phyloP scores from a whole-genome alignment of 345 rosid species.

The Isatis tinctoria region DNA sequence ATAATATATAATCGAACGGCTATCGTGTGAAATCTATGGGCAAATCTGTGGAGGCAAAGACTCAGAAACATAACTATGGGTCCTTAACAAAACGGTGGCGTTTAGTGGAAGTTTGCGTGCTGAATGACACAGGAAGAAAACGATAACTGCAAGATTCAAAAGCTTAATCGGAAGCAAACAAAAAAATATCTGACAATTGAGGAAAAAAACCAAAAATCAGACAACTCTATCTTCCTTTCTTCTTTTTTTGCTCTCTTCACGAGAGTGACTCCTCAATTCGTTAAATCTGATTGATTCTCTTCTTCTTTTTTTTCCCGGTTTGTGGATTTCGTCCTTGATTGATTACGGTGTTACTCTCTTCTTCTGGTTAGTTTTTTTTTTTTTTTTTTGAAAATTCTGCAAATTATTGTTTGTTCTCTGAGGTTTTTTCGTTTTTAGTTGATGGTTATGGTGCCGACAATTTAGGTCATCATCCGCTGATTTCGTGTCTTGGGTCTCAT shows the following conservation, averaged over 20 bases:
- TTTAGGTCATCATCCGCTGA: neutral
- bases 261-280: constrained; percentile 17
- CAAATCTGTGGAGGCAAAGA: constrained; percentile 20
- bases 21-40: neutral
- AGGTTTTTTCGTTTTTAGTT: neutral
- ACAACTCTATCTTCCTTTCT: neutral
- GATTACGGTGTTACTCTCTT: constrained; percentile 1
- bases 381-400: neutral
- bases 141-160: constrained; percentile 16
- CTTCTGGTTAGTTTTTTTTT: constrained; percentile 34
- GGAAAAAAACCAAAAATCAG: neutral
- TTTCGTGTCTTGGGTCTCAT: neutral
- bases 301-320: neutral
- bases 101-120: constrained; percentile 28
- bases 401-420: neutral
- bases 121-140: constrained; percentile 18
- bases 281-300: neutral
- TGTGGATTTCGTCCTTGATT: neutral
- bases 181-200: neutral
- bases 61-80: constrained; percentile 10
- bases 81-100: neutral
- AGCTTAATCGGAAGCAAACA: constrained; percentile 15
- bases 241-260: neutral
- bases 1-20: constrained; percentile 32
- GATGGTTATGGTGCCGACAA: neutral